Percentiles rank a stretch among this genome's conserved stretches.
Evolutionary conservation across 768 basidiomycete genomes (phyloP).

Genomic region (Sarcomyxa edulis): DNA sequence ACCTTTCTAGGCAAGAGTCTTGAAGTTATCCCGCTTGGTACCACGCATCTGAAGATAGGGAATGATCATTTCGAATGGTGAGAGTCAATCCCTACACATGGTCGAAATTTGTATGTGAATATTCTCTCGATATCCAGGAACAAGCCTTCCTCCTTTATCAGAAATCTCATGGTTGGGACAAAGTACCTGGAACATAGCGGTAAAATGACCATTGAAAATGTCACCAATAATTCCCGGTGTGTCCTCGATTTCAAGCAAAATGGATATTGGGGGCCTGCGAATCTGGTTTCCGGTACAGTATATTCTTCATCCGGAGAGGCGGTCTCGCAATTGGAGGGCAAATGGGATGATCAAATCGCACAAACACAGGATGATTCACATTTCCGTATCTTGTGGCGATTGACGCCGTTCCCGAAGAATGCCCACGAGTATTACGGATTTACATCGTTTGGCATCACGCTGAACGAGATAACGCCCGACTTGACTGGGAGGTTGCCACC

Average conservation of each 20-base stretch:
- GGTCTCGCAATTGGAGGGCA: conserved; percentile 71
- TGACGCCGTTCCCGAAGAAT: conserved; percentile 67
- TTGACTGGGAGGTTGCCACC: conserved; percentile 60
- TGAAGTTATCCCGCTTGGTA: conserved; percentile 80
- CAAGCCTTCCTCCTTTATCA: conserved; percentile 83
- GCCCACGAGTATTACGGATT: conserved; percentile 76
- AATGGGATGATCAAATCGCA: conserved; percentile 84
- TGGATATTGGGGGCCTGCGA: conserved; percentile 78
- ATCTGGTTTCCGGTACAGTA: conserved; percentile 63
- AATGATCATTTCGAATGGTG: conserved; percentile 71
- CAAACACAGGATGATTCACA: conserved; percentile 62
- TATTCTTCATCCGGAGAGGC: conserved; percentile 47
- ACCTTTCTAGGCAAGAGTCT: conserved; percentile 69
- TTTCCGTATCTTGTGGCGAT: conserved; percentile 75
- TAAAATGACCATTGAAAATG: conserved; percentile 70
- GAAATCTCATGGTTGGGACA: conserved; percentile 86
- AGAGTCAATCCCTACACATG: conserved; percentile 13
- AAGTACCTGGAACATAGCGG: conserved; percentile 88
- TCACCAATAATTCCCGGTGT: conserved; percentile 48
- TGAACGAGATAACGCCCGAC: conserved; percentile 76
- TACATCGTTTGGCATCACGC: conserved; percentile 70
- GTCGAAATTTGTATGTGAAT: conserved; percentile 1
- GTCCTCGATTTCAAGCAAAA: conserved; percentile 82
- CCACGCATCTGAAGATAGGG: conserved; percentile 60
- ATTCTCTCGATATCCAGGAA: conserved; percentile 43